Conservation (phyloP, 2,329 filamentous ascomycete genomes). For the Dothidotthia symphoricarpi region DNA sequence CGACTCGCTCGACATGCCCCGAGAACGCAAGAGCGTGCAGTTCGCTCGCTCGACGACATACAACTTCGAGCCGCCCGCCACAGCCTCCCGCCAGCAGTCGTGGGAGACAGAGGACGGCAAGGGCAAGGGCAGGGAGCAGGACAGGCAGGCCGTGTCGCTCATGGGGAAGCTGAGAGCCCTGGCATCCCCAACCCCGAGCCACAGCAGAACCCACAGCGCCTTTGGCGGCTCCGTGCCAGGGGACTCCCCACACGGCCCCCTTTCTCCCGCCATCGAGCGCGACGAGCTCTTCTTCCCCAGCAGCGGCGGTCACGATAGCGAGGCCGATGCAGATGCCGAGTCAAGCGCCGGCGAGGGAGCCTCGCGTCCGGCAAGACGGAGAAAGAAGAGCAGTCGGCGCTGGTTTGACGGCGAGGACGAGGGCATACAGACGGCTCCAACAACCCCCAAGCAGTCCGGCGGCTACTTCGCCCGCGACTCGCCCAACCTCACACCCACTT, state of each 20-base stretch:
- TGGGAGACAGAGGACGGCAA: conserved; percentile 64
- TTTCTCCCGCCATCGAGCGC: conserved; percentile 51
- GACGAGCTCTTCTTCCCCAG: conserved; percentile 41
- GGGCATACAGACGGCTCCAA: conserved; percentile 63
- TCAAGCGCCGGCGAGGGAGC: conserved; percentile 74
- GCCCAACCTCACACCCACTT: conserved; percentile 34
- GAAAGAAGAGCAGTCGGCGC: conserved; percentile 63
- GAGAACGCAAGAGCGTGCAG: conserved; percentile 67
- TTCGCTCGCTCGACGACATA: conserved; percentile 57
- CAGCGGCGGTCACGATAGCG: conserved; percentile 62
- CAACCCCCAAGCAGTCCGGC: conserved; percentile 59
- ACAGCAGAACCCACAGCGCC: conserved; percentile 52
- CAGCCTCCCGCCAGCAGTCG: conserved; percentile 63
- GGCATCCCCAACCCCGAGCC: conserved; percentile 55
- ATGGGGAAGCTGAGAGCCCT: conserved; percentile 78
- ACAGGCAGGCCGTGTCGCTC: conserved; percentile 59
- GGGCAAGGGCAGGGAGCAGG: conserved; percentile 52
- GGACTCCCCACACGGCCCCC: conserved; percentile 39
- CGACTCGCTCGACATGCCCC: conserved; percentile 23
- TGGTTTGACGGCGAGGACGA: conserved; percentile 48
- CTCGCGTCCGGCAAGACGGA: conserved; percentile 50
- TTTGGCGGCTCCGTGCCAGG: conserved; percentile 45
- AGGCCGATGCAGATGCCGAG: conserved; percentile 76
- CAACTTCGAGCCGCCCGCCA: conserved; percentile 44
- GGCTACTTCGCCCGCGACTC: conserved; percentile 50